Evolutionary conservation across 495 filamentous ascomycete species (phyloP), one percentile per base, ranked within the genome.

Genomic region (Penicillium herquei): DNA sequence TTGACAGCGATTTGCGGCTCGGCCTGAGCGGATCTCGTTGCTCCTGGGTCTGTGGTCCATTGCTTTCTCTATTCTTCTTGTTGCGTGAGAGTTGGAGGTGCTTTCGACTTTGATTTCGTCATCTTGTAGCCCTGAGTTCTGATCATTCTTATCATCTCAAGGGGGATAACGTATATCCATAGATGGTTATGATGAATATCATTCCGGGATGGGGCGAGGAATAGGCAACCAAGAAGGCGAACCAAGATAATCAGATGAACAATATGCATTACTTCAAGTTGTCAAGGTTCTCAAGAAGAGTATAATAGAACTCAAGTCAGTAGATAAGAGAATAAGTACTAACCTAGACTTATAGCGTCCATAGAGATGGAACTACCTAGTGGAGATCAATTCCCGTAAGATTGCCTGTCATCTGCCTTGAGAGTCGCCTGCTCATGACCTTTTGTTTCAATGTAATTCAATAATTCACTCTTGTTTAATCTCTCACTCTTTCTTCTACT

Each of bases 161-260:
- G 18, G 8, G 12, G 5, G 6, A 13, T 41, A 41, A 26, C 3
- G 26, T 30, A 44, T 17, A 9, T 26, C 31, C 7, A 48, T 32
- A 37, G 35, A 31, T 51, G 34, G 17, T 37, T 33, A 50, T 37
- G 6, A 50, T 17, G 17, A 18, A n/a, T 50, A 7, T 39, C 7
- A 37, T 18, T 50, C 16, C 14, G 14, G 16, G 13, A 35, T 39
- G 5, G 8, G 16, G 32, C 14, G 12, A 39, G 14, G 17, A 21
- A 21, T 37, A 67, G 64, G 61, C 64, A 64, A 56, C 56, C 35
- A 4, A 35, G 44, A 37, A 61, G 64, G 58, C 61, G 53, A 58
- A 61, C 49, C 35, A 54, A 62, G 32, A 49, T 35, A 49, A 66
- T 64, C 57, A 63, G 59, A 63, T 62, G 62, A 46, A 55, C 59